Evolutionary conservation across 202 grass and related monocot species (phyloP).

Genomic region (Schoenoplectus tabernaemontani): DNA sequence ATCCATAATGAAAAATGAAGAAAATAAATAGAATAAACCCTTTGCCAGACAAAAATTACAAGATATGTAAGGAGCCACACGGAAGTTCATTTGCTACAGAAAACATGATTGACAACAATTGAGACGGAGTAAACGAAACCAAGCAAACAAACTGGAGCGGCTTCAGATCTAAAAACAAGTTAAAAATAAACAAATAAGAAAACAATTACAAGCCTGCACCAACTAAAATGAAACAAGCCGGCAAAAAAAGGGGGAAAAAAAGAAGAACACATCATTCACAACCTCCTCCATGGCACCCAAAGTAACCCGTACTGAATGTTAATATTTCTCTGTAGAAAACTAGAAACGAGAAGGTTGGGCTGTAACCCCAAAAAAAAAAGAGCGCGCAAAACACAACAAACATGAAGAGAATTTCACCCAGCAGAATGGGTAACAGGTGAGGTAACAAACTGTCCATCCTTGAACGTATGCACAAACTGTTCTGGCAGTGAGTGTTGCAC

Average conservation of each 20-base stretch:
- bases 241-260: too few relatives aligned
- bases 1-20: too few relatives aligned
- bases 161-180: slow-evolving; percentile 7
- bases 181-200: slow-evolving; percentile 3
- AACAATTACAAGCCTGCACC: slow-evolving; percentile 21
- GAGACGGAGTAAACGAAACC: neutral
- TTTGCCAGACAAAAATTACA: neutral
- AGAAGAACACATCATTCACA: slow-evolving; percentile 22
- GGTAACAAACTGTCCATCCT: slow-evolving; percentile 67
- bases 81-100: neutral
- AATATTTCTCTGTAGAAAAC: neutral
- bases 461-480: slow-evolving; percentile 66
- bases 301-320: neutral
- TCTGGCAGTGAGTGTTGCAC: slow-evolving; percentile 78
- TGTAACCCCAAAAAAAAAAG: neutral
- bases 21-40: neutral
- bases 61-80: neutral
- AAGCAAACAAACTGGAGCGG: neutral
- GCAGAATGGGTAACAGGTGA: slow-evolving; percentile 71
- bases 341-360: neutral
- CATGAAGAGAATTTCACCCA: slow-evolving; percentile 32
- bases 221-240: slow-evolving; percentile 19
- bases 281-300: neutral
- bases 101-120: neutral
- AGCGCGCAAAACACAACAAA: slow-evolving; percentile 14